Base-by-base conservation (phyloP, 805 yeast genomes). In the Starmerella scarabaei region DNA sequence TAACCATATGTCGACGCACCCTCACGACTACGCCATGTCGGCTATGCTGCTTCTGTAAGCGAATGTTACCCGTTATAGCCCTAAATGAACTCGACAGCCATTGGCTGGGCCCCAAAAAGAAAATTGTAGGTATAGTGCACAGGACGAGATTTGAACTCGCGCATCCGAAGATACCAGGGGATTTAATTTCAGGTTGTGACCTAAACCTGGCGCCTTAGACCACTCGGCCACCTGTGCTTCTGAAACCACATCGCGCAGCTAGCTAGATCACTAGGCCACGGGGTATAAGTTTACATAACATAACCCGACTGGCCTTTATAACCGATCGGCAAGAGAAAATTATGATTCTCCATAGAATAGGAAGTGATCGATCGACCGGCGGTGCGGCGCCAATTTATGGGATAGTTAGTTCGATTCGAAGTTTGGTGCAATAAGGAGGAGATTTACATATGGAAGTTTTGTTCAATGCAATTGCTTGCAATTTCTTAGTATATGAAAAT, bases 131-230 rank as follows among this genome's bases (percentile, higher is more conserved):
- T n/a, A 35, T 35, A 35, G 31, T 49, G 53, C 38, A 45, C 47
- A 45, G 53, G 51, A 45, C 50, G 53, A 47, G 53, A 48, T 48
- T 49, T 43, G 53, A 49, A 49, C 53, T 47, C 53, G 50, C 53
- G 53, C 51, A 47, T 47, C 50, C 51, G 50, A 48, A 47, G 50
- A 47, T 47, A 49, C 42, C 50, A 49, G 53, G 53, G 53, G 45
- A 48, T 33, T 43, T 43, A 38, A 19, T 47, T 40, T 42, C 41
- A 42, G 49, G 50, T 45, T 39, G 47, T 42, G 36, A 48, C 53
- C 53, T 53, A 37, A 49, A 49, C 53, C 53, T 49, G 50, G 42
- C 53, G 53, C 53, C 53, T 49, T 49, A 49, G 51, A 49, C 53
- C 53, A 45, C 53, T 49, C 53, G 53, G 53, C 53, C 53, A 49